Evolutionary conservation across 2,329 filamentous ascomycete genomes (phyloP), one percentile per base, ranked within the genome.

Genomic region (Ascochyta viciae-villosae): DNA sequence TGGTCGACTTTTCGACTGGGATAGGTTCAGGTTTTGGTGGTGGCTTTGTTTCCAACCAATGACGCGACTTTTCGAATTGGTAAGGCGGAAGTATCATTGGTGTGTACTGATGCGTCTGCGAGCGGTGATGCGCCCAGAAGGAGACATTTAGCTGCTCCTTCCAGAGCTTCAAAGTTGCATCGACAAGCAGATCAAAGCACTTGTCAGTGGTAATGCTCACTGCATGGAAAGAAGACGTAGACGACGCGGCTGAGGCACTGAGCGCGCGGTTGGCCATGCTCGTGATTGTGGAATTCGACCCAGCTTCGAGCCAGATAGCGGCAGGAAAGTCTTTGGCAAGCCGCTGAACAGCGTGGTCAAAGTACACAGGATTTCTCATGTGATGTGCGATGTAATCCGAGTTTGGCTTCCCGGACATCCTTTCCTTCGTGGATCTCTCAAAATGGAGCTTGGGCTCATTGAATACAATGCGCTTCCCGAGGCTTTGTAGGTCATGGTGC

Each of bases 301-400:
- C 65, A 33, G 65, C 65, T 38, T 70, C 66, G 3, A 70, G 54
- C 57, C 57, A 70, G 12, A 58, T 57, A 71, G 62, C 31, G 10
- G 67, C 58, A 6, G 68, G 44, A 26, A 26, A 26, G 24, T 26
- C 24, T 7, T 73, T 51, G 0, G 68, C 58, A 0, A 84, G 59
- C 0, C 80, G 61, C 33, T 77, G 63, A 0, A 82, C 53, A 0
- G 78, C 82, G 4, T 81, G 70, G 23, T 71, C 31, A 58, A 81
- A 81, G 60, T 70, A 81, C 0, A 83, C 81, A 0, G 81, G 78
- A 0, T 75, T 38, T 0, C 80, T 61, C 65, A 79, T 76, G 48
- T 83, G 81, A 0, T 71, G 45, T 0, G 73, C 40, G 7, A 60
- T 29, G 19, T 44, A 43, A 8, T 41, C 5, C 5, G 31, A 13